A percentile compares a stretch with the other conserved stretches of the same genome.
Conservation (phyloP, 1,139 yeast species). For the Williopsis jadinii region DNA sequence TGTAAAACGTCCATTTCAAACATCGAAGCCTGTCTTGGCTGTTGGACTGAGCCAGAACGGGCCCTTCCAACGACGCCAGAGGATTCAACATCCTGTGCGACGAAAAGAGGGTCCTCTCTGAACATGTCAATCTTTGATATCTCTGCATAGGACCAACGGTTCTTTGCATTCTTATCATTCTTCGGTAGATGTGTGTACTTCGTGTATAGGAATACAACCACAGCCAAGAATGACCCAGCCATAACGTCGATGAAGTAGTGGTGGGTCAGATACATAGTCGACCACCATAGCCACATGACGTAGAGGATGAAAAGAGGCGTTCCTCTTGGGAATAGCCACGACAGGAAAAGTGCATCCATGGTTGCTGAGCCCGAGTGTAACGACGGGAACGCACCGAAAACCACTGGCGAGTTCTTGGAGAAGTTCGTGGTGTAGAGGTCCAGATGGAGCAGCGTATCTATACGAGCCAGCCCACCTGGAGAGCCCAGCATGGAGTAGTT, state of each 20-base stretch:
- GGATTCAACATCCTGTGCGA: constrained; percentile 16
- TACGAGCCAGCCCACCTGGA: constrained; percentile 93
- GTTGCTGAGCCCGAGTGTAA: constrained; percentile 91
- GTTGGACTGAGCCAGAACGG: constrained; percentile 16
- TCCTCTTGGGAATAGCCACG: constrained; percentile 71
- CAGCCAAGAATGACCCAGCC: constrained; percentile 80
- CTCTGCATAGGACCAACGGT: constrained; percentile 75
- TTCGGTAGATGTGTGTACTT: constrained; percentile 73
- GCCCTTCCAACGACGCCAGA: constrained; percentile 8
- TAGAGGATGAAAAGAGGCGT: constrained; percentile 62
- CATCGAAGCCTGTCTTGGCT: neutral
- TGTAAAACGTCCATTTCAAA: constrained; percentile 18
- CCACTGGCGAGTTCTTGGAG: constrained; percentile 72
- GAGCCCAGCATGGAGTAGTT: constrained; percentile 89
- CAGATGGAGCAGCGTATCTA: constrained; percentile 73
- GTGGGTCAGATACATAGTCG: constrained; percentile 94
- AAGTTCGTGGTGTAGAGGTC: constrained; percentile 86
- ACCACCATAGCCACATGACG: constrained; percentile 96
- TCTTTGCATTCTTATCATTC: constrained; percentile 50
- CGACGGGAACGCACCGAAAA: constrained; percentile 97
- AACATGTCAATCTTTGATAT: constrained; percentile 26
- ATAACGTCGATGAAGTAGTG: constrained; percentile 90
- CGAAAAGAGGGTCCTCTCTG: constrained; percentile 28
- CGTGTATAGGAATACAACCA: constrained; percentile 64
- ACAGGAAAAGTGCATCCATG: constrained; percentile 82